Evolutionary conservation across 352 stramenopile species (phyloP).

Genomic region (Globisporangium barbulae): DNA sequence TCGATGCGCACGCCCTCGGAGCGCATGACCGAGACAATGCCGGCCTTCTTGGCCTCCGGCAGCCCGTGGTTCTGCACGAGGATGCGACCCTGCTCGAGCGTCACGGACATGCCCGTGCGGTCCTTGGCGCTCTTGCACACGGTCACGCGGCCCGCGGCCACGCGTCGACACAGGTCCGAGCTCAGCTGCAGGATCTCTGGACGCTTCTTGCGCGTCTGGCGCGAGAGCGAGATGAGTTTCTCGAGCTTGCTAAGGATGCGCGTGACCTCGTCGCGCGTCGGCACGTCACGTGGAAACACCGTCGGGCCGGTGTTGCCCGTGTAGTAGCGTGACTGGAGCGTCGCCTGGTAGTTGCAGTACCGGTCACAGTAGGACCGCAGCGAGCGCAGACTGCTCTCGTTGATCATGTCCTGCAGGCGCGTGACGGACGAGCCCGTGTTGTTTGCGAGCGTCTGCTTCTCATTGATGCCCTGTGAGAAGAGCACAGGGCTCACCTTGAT

Average conservation of each 20-base stretch:
- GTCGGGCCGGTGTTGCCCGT: slow-evolving; percentile 19
- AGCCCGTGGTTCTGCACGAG: slow-evolving; percentile 75
- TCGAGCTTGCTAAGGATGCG: slow-evolving; percentile 57
- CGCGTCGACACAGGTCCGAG: slow-evolving; percentile 70
- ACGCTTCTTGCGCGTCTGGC: slow-evolving; percentile 77
- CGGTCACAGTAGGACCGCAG: slow-evolving; percentile 70
- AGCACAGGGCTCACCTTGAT: slow-evolving; percentile 74
- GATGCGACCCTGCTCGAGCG: slow-evolving; percentile 91
- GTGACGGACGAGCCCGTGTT: slow-evolving; percentile 80
- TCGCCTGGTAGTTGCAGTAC: slow-evolving; percentile 69
- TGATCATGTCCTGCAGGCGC: slow-evolving; percentile 78
- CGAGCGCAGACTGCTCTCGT: slow-evolving; percentile 66
- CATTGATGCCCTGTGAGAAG: slow-evolving; percentile 91
- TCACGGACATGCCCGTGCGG: slow-evolving; percentile 97
- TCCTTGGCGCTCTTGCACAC: slow-evolving; percentile 99
- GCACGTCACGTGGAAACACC: slow-evolving; percentile 9
- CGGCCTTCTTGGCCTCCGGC: slow-evolving; percentile 67
- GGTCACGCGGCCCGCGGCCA: slow-evolving; percentile 89
- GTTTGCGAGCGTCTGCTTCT: slow-evolving; percentile 92
- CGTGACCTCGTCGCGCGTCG: slow-evolving; percentile 52
- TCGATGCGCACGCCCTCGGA: slow-evolving; percentile 83
- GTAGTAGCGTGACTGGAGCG: slow-evolving; percentile 32
- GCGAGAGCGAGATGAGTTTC: slow-evolving; percentile 63
- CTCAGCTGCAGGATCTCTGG: slow-evolving; percentile 84
- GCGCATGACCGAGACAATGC: slow-evolving; percentile 80